phyloP scores from a whole-genome alignment of 2,329 filamentous ascomycete genomes.

The Scytalidium sp. region DNA sequence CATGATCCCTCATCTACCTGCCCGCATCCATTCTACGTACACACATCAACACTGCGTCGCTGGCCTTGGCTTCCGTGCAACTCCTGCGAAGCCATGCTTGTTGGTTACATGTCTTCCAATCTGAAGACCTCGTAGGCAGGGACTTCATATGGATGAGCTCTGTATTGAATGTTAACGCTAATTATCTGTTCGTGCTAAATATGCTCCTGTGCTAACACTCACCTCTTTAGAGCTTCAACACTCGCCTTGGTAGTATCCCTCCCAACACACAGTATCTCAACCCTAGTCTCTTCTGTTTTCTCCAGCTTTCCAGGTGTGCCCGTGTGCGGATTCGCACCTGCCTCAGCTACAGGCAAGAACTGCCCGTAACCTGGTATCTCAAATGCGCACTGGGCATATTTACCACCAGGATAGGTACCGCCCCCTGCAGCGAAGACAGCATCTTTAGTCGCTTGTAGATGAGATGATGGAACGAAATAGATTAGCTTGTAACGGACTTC shows the following conservation, averaged over 20 bases:
- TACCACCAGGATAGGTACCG: slow-evolving; percentile 45
- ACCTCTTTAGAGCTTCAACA: slow-evolving; percentile 64
- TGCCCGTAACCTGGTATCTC: slow-evolving; percentile 55
- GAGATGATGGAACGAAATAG: slow-evolving; percentile 45
- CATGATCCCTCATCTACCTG: slow-evolving; percentile 2
- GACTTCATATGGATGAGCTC: slow-evolving; percentile 48
- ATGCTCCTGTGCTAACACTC: slow-evolving; percentile 24
- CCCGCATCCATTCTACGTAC: not conserved
- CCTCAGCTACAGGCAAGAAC: slow-evolving; percentile 58
- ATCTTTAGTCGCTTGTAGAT: slow-evolving; percentile 44
- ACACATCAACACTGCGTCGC: not conserved
- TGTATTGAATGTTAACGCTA: too few species aligned
- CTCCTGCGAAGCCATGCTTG: too few species aligned
- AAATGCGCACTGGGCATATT: slow-evolving; percentile 54
- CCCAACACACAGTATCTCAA: slow-evolving; percentile 61
- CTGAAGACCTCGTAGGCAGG: slow-evolving; percentile 46
- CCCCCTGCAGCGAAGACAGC: slow-evolving; percentile 58
- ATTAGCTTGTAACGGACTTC: slow-evolving; percentile 36
- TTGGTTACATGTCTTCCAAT: slow-evolving; percentile 43
- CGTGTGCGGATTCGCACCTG: slow-evolving; percentile 57
- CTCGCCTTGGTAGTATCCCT: slow-evolving; percentile 52
- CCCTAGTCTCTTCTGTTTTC: slow-evolving; percentile 54
- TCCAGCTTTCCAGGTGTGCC: slow-evolving; percentile 56
- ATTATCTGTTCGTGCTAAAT: too few species aligned
- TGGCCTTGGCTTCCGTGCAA: slow-evolving; percentile 5